Percentiles rank a stretch among this genome's conserved stretches.
Conservation (phyloP, 306 rosid species). For the Trichosanthes truncata region DNA sequence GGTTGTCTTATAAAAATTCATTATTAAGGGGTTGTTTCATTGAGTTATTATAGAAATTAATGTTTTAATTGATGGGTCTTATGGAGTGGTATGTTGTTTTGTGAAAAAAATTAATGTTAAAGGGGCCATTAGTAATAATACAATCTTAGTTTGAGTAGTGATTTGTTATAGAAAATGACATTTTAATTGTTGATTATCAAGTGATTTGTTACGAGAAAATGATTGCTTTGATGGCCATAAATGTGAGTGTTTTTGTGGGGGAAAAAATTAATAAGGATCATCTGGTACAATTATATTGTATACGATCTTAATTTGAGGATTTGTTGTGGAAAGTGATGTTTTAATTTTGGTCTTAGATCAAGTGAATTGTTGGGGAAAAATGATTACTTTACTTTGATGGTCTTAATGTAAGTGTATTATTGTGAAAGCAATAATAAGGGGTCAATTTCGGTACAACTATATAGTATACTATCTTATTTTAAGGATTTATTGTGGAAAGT, state of each 20-base stretch:
- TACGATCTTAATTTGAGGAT: not conserved
- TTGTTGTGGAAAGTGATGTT: not conserved
- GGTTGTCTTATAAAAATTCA: too few relatives aligned
- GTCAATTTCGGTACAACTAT: not conserved
- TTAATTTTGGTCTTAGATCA: not conserved
- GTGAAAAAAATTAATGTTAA: not conserved
- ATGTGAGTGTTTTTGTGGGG: not conserved
- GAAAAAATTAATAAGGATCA: not conserved
- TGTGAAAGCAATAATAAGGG: not conserved
- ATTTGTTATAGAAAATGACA: not conserved
- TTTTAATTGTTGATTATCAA: not conserved
- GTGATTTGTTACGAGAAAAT: not conserved
- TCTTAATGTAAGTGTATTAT: not conserved
- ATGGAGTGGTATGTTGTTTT: not conserved
- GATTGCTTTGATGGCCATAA: not conserved
- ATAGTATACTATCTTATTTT: not conserved
- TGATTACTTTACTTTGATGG: not conserved
- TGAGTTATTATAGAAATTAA: not conserved
- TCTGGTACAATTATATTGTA: not conserved
- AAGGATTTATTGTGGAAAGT: not conserved
- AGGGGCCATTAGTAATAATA: not conserved
- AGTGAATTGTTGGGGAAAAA: not conserved
- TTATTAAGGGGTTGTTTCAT: not conserved
- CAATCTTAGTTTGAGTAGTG: not conserved
- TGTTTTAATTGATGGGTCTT: not conserved